Evolutionary conservation across 2,329 filamentous ascomycete species (phyloP), one percentile per base, ranked within the genome.

Genomic region (Acrodontium crateriforme): DNA sequence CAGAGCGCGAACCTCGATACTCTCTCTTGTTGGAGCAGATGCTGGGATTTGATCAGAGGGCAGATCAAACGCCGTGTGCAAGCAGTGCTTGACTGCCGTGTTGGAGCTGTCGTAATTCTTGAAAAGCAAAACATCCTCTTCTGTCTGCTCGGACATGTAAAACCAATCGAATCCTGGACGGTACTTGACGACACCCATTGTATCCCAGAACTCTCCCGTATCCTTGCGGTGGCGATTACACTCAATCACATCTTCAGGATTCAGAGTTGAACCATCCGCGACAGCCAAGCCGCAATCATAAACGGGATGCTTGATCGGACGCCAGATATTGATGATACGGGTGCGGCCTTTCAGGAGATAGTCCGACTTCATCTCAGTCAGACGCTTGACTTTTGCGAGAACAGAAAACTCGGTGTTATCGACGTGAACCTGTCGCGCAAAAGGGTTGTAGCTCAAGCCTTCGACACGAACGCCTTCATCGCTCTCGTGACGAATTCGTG

Each of bases 331-430:
- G 28, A 45, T 40, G 18, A 42, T 35, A 8, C 39, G 30, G 5
- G 30, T 31, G 13, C 42, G 36, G 7, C 42, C 39, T 16, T 29
- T 27, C 7, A 40, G 34, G 4, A 42, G 32, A 18, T 32, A 42
- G 22, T 42, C 38, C 4, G 43, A 38, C 24, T 47, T 47, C 19
- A 47, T 41, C 16, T 46, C 45, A 2, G 38, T 45, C 13, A 40
- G 29, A 22, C 37, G 29, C 12, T 31, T 31, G 18, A 49, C 38
- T 23, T 46, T 45, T 14, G 33, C 31, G 13, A 43, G 27, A 11
- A 47, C 43, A 17, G 40, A 44, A 10, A 28, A 30, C 21, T 46
- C 42, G 3, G 45, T 47, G 19, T 47, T 45, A 34, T 49, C 44
- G 10, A 40, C 36, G 27, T 47, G 45, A 4, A 48, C 44, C 24